Evolutionary conservation across 257 asterid genomes (phyloP), one percentile per base, ranked within the genome.

Genomic region (Haberlea rhodopensis): DNA sequence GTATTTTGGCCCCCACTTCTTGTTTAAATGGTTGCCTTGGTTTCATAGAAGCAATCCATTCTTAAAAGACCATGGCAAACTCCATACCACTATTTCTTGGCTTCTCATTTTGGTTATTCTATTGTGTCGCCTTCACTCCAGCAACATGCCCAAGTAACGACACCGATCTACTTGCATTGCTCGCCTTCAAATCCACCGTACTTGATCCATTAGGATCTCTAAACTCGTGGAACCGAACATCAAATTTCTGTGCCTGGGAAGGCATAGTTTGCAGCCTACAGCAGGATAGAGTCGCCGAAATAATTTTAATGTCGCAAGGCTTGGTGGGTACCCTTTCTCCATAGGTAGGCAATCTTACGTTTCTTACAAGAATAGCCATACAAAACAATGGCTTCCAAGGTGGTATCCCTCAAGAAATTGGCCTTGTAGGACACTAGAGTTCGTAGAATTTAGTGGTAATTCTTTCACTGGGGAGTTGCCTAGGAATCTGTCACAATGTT

Each of bases 401-500:
- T 23, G 45, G 70, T 28, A 71, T 77, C 32, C 80, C 82, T 0
- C 67, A 16, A 25, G 75, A 77, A 57, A 3, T 76, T 6, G 78
- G 81, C 6, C 63, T 54, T 10, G 61, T 77, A 16, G 31, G 49
- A 8, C 68, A 9, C 73, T 80, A 0, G 59, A 21, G 20, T 67
- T 45, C 46, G 31, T 75, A 6, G 21, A 53, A 22, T 59, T 79
- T 13, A 56, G 73, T 18, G 65, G 70, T 29, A 77, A 80, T 49
- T 60, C 76, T 16, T 67, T 80, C 19, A 37, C 23, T 9, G 82
- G 83, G 28, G 73, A 53, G 24, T 74, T 77, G 56, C 85, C 82
- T 0, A 65, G 63, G 46, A 76, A 46, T 43, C 54, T 73, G 15
- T 70, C 75, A 20, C 57, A 55, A 7, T 80, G 82, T 62, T 62